Conservation (phyloP, 805 yeast species). For the Schwanniomyces occidentalis region DNA sequence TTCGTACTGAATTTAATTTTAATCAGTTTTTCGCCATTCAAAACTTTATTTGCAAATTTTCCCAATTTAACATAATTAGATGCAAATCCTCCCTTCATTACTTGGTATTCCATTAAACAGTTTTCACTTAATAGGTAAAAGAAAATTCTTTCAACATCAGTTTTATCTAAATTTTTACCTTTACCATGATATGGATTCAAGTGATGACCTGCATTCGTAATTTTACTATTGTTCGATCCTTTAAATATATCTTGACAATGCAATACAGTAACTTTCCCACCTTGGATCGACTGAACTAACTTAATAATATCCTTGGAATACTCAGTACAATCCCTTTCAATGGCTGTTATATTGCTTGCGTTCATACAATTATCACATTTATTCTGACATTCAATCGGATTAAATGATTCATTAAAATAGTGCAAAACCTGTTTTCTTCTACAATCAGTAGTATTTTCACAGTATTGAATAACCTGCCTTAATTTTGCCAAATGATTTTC, state of each 20-base stretch:
- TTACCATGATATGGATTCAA: constrained; percentile 62
- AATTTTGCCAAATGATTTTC: constrained; percentile 78
- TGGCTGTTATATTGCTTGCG: constrained; percentile 34
- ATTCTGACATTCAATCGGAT: constrained; percentile 60
- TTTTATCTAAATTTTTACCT: constrained; percentile 64
- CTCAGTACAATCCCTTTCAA: constrained; percentile 66
- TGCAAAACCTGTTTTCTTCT: constrained; percentile 85
- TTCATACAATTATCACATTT: constrained; percentile 84
- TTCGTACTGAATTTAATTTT: constrained; percentile 48
- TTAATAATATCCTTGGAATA: constrained; percentile 59
- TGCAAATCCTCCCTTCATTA: constrained; percentile 77
- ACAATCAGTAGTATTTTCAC: constrained; percentile 90
- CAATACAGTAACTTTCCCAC: constrained; percentile 66
- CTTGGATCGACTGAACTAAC: constrained; percentile 57
- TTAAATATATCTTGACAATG: constrained; percentile 82
- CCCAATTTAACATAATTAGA: constrained; percentile 72
- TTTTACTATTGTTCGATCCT: constrained; percentile 67
- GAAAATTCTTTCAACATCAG: constrained; percentile 78
- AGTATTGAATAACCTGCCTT: constrained; percentile 83
- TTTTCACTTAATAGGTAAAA: constrained; percentile 71
- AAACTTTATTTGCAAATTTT: constrained; percentile 48
- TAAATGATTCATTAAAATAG: constrained; percentile 84
- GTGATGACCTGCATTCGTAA: constrained; percentile 64
- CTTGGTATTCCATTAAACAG: constrained; percentile 67
- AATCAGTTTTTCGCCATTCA: constrained; percentile 47